Percentiles rank a stretch among this genome's conserved stretches.
phyloP scores from a whole-genome alignment of 2,329 filamentous ascomycete species.

The Orbilia ellipsospora region DNA sequence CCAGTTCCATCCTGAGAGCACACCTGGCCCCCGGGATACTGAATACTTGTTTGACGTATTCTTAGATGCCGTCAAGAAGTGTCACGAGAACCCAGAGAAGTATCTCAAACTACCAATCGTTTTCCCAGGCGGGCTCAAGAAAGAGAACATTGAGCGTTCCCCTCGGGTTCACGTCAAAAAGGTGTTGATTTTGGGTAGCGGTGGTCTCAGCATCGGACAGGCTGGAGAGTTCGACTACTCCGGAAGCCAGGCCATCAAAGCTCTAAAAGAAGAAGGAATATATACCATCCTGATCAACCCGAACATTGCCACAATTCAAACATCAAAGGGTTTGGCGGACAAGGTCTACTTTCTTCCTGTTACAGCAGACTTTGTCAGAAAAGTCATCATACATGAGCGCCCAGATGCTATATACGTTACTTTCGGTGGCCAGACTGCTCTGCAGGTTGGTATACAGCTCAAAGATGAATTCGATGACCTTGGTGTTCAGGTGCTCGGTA shows the following conservation, averaged over 20 bases:
- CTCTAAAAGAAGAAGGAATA: conserved; percentile 95
- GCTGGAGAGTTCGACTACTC: conserved; percentile 99
- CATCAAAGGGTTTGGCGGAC: conserved; percentile 95
- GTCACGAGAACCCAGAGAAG: conserved; percentile 69
- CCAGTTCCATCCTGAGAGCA: conserved; percentile 99
- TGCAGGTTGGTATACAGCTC: conserved; percentile 96
- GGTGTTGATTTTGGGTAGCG: conserved; percentile 91
- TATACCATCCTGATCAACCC: conserved; percentile 99
- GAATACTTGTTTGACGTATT: conserved; percentile 98
- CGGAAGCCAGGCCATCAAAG: conserved; percentile 97
- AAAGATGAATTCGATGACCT: conserved; percentile 95
- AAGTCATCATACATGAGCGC: conserved; percentile 93
- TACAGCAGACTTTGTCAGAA: conserved; percentile 95
- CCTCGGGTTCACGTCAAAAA: conserved; percentile 90
- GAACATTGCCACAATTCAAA: conserved; percentile 98
- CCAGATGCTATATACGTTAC: conserved; percentile 98
- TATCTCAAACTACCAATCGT: conserved; percentile 78
- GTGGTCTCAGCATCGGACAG: conserved; percentile 95
- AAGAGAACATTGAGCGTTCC: conserved; percentile 80
- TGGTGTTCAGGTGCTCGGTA: conserved; percentile 93
- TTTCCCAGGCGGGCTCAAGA: conserved; percentile 85
- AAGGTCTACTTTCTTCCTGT: conserved; percentile 99
- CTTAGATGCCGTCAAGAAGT: conserved; percentile 81
- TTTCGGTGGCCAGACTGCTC: conserved; percentile 95
- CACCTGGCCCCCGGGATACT: conserved; percentile 91